These are phyloP conservation scores for Globisporangium sylvaticum DNA, from an alignment of 352 stramenopile species.

Conservation along the genomic window DNA sequence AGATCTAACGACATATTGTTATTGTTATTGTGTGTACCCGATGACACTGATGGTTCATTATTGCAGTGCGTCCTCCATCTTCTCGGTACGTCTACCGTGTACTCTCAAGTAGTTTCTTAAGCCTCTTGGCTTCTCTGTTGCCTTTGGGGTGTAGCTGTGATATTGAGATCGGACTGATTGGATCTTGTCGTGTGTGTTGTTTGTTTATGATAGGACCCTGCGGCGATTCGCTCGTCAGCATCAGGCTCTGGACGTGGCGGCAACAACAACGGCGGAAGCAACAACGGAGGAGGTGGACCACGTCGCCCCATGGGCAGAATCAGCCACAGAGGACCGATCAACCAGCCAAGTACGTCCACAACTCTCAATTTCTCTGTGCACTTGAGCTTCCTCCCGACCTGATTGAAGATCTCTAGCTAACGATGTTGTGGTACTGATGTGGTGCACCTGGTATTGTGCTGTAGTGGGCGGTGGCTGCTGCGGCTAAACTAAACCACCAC, in stretches of 20 bases:
- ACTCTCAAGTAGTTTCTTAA: too few species aligned
- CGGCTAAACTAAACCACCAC: slow-evolving; percentile 29
- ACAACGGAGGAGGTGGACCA: slow-evolving; percentile 17
- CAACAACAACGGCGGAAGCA: not conserved
- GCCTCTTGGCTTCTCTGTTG: not conserved
- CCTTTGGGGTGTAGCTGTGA: not conserved
- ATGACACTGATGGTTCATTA: slow-evolving; percentile 4
- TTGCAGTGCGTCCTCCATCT: slow-evolving; percentile 44
- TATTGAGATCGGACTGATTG: not conserved
- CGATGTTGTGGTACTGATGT: not conserved
- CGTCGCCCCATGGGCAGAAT: slow-evolving; percentile 58
- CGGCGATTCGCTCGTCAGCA: slow-evolving; percentile 20
- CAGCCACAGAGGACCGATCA: slow-evolving; percentile 44
- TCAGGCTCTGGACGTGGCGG: slow-evolving; percentile 11
- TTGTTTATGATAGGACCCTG: slow-evolving; percentile 32
- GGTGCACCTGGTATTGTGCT: not conserved
- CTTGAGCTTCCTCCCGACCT: not conserved
- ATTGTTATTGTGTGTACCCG: not conserved
- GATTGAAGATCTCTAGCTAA: not conserved
- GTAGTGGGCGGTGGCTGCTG: slow-evolving; percentile 58
- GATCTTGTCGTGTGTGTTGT: slow-evolving; percentile 4
- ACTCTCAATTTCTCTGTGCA: not conserved
- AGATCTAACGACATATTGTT: not conserved
- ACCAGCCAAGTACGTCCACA: slow-evolving; percentile 44
- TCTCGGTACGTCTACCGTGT: slow-evolving; percentile 43